Conservation (phyloP, 2,329 filamentous ascomycete species). For the Aureobasidium lini region DNA sequence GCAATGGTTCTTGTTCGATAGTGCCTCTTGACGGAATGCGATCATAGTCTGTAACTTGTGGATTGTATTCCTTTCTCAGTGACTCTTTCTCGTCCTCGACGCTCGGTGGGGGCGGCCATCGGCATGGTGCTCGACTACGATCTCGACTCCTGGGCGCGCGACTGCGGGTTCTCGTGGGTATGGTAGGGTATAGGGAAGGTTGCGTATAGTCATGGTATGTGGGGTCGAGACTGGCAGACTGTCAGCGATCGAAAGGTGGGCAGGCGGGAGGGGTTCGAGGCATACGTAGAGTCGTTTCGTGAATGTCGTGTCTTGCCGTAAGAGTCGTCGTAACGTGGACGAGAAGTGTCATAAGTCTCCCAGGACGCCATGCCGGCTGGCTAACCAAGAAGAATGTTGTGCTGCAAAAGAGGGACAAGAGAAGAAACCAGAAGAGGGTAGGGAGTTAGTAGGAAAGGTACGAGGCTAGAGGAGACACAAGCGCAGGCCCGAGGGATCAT, state of each 20-base stretch:
- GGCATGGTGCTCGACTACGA: constrained; percentile 7
- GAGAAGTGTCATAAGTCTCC: constrained; percentile 18
- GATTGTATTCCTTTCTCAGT: constrained; percentile 53
- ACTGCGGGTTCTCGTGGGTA: constrained; percentile 18
- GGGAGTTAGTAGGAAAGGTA: neutral
- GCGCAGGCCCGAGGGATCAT: constrained; percentile 3
- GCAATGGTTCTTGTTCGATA: constrained; percentile 60
- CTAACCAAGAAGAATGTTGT: neutral
- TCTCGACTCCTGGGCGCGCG: neutral
- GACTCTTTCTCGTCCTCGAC: constrained; percentile 63
- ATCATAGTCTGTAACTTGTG: constrained; percentile 36
- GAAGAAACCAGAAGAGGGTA: neutral
- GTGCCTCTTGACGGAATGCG: constrained; percentile 55
- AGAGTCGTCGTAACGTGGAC: constrained; percentile 11
- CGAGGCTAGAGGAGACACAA: neutral
- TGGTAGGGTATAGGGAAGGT: constrained; percentile 21
- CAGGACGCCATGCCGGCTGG: constrained; percentile 20
- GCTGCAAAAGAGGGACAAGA: neutral
- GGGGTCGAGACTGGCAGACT: constrained; percentile 17
- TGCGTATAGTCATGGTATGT: constrained; percentile 20
- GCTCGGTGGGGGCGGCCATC: constrained; percentile 54
- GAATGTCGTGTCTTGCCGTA: constrained; percentile 15
- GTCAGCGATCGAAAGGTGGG: constrained; percentile 18
- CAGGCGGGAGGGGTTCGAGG: neutral
- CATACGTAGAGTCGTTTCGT: constrained; percentile 17